Evolutionary conservation across 2,329 filamentous ascomycete species (phyloP), one percentile per base, ranked within the genome.

Genomic region (Fusarium torreyae): DNA sequence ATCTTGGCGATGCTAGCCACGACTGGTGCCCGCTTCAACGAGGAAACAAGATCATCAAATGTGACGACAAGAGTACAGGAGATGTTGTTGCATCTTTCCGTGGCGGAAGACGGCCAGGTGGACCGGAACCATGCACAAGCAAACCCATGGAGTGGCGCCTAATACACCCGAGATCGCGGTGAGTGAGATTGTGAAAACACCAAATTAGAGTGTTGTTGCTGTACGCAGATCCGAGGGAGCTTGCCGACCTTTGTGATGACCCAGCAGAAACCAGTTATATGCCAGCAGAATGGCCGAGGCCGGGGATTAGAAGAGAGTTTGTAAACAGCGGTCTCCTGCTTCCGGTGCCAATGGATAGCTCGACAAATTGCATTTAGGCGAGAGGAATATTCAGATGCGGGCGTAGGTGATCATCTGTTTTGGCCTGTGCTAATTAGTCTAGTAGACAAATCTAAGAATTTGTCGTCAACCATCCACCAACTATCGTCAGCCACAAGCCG

Each of bases 31-130:
- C 70, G 58, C 68, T 66, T 26, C 36, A 58, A 57, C n/a, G 69
- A 72, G 70, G 52, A 69, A 71, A 73, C 63, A 69, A 67, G 63
- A 74, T 74, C 66, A 66, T 69, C 72, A 52, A 60, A 60, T 72
- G 70, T 59, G 66, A 74, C 62, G 53, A 64, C 33, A 62, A 50
- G 45, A 44, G 26, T 68, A 54, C 46, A 42, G 46, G 42, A 53
- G 49, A 68, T 61, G 38, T 34, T 44, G 50, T 53, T 55, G 44
- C 63, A 57, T 66, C 50, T 63, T 24, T 58, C 34, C 48, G 48
- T 28, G 28, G 44, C 69, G 59, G 63, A 59, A 57, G 57, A 59
- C 72, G 66, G 70, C 68, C 61, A 74, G 68, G 63, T 64, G 57
- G 51, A 56, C 71, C 71, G 71, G 54, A 34, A 33, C 28, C 40